Percentiles rank a stretch among this genome's conserved stretches.
Conservation (phyloP, 768 basidiomycete genomes). For the Exidia glandulosa region DNA sequence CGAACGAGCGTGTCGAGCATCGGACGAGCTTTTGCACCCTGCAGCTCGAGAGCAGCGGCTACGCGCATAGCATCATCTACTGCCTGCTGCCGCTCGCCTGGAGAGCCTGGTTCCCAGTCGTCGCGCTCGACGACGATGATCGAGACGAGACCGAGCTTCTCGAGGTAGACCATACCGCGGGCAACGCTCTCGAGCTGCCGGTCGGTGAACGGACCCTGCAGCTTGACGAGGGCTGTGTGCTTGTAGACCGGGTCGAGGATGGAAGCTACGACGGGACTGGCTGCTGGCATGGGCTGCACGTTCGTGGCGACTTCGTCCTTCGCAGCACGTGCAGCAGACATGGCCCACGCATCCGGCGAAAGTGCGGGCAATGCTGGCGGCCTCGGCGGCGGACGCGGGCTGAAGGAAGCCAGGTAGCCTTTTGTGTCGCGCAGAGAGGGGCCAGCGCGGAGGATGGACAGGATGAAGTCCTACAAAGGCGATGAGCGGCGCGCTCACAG, state of each 20-base stretch:
- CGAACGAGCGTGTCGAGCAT: slow-evolving; percentile 79
- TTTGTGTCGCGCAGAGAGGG: slow-evolving; percentile 87
- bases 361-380: slow-evolving; percentile 17
- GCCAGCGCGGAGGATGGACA: slow-evolving; percentile 86
- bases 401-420: slow-evolving; percentile 87
- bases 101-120: slow-evolving; percentile 52
- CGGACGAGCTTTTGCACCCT: slow-evolving; percentile 81
- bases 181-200: slow-evolving; percentile 89
- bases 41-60: slow-evolving; percentile 68
- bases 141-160: slow-evolving; percentile 89
- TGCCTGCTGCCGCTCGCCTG: slow-evolving; percentile 54
- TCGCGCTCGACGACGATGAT: slow-evolving; percentile 94
- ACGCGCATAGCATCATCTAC: slow-evolving; percentile 80
- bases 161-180: slow-evolving; percentile 86
- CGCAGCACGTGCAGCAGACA: background rate
- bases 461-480: slow-evolving; percentile 73
- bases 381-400: slow-evolving; percentile 41
- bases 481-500: background rate
- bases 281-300: slow-evolving; percentile 21
- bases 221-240: slow-evolving; percentile 89
- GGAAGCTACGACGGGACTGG: slow-evolving; percentile 52
- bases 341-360: background rate
- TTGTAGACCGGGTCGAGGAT: slow-evolving; percentile 74
- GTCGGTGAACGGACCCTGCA: slow-evolving; percentile 93
- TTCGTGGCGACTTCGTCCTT: background rate